A percentile compares a stretch with the other conserved stretches of the same genome.
Evolutionary conservation across 1,139 yeast genomes (phyloP).

Genomic region (Candida glucosophila): DNA sequence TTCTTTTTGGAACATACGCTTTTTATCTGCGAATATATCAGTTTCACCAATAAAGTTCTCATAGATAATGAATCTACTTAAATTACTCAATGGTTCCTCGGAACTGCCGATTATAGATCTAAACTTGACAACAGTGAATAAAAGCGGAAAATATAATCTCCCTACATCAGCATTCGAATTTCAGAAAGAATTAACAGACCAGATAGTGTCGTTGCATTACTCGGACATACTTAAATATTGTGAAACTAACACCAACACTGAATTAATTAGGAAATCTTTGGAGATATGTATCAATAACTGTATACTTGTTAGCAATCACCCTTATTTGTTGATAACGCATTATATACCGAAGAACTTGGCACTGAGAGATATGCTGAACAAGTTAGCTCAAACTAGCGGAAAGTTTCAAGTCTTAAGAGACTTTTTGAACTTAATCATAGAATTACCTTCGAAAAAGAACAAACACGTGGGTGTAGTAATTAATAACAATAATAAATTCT

Average conservation of each 20-base stretch:
- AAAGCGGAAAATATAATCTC: constrained; percentile 65
- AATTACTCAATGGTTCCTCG: constrained; percentile 75
- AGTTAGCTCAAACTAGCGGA: constrained; percentile 77
- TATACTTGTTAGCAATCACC: constrained; percentile 78
- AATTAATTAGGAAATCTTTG: constrained; percentile 58
- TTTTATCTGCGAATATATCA: too few species aligned
- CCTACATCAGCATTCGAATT: constrained; percentile 86
- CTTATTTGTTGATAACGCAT: constrained; percentile 75
- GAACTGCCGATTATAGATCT: constrained; percentile 69
- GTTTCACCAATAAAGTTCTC: too few species aligned
- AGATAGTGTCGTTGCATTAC: constrained; percentile 83
- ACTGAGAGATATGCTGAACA: constrained; percentile 67
- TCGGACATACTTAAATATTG: constrained; percentile 84
- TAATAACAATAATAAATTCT: constrained; percentile 33
- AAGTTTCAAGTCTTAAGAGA: constrained; percentile 68
- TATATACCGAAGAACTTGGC: constrained; percentile 77
- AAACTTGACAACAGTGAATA: constrained; percentile 25
- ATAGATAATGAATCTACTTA: constrained; percentile 57
- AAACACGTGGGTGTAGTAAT: constrained; percentile 30
- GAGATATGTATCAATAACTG: constrained; percentile 69
- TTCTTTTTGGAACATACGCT: too few species aligned
- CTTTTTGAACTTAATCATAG: constrained; percentile 36
- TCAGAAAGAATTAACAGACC: constrained; percentile 88
- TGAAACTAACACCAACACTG: constrained; percentile 53
- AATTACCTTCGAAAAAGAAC: constrained; percentile 29